phyloP scores from a whole-genome alignment of 129 eudicot genomes.

The Centaurea solstitialis region DNA sequence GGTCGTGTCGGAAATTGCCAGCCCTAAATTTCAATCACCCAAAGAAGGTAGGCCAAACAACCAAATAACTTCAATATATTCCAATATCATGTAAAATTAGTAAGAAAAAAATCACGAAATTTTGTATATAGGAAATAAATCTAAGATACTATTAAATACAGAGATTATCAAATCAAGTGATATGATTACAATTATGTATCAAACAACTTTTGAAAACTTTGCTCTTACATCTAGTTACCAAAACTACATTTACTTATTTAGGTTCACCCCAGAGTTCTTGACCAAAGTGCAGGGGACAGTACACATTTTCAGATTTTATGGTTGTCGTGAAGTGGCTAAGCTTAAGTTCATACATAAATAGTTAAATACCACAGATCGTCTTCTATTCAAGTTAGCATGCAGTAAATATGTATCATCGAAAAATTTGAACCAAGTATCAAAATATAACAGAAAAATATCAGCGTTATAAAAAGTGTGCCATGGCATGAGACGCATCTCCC shows the following conservation, averaged over 20 bases:
- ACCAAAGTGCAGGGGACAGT: background rate
- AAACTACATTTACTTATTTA: background rate
- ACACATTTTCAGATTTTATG: background rate
- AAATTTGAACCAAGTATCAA: background rate
- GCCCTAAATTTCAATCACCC: background rate
- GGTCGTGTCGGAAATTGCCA: too few relatives aligned
- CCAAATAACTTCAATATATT: background rate
- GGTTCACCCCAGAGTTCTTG: background rate
- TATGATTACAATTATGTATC: background rate
- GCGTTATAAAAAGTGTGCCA: too few relatives aligned
- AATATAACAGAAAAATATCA: background rate
- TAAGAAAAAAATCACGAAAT: background rate
- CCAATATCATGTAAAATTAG: background rate
- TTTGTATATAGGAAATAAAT: background rate
- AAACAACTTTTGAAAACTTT: background rate
- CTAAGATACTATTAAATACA: background rate
- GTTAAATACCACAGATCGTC: background rate
- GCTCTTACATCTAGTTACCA: too few relatives aligned
- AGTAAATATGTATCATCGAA: slow-evolving; percentile 2
- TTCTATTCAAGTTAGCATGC: background rate
- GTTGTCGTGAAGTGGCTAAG: background rate
- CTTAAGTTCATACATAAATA: background rate
- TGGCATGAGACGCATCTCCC: too few relatives aligned
- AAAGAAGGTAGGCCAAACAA: background rate
- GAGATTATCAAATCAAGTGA: slow-evolving; percentile 4